phyloP scores from a whole-genome alignment of 768 basidiomycete species.

The Rhizopogon salebrosus region DNA sequence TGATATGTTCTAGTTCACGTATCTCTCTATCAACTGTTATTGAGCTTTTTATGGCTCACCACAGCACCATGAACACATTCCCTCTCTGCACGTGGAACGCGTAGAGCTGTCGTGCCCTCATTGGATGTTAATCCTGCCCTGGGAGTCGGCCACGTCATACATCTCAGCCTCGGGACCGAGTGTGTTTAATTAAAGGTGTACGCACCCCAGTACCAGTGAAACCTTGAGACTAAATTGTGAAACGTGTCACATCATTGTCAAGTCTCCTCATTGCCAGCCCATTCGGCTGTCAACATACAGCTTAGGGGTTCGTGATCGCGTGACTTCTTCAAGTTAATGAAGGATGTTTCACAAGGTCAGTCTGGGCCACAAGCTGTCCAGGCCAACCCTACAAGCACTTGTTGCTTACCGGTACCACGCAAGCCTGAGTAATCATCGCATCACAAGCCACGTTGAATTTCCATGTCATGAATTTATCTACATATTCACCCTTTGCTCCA shows the following conservation, averaged over 20 bases:
- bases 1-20: slow-evolving; percentile 6
- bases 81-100: neutral
- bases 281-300: too few species aligned
- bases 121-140: neutral
- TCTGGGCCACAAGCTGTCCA: too few species aligned
- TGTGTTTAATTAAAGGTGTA: neutral
- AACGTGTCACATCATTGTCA: neutral
- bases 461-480: too few species aligned
- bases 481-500: too few species aligned
- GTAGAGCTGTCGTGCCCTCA: neutral
- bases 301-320: too few species aligned
- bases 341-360: too few species aligned
- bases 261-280: too few species aligned
- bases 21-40: neutral
- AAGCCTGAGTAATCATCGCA: too few species aligned
- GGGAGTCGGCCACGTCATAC: neutral
- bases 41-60: neutral
- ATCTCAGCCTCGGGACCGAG: neutral
- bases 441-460: too few species aligned
- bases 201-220: neutral
- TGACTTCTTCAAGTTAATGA: too few species aligned
- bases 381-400: too few species aligned
- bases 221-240: neutral
- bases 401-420: too few species aligned
- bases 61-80: neutral